Base-by-base conservation (phyloP, 2,329 filamentous ascomycete species). In the Xylariaceae sp. region DNA sequence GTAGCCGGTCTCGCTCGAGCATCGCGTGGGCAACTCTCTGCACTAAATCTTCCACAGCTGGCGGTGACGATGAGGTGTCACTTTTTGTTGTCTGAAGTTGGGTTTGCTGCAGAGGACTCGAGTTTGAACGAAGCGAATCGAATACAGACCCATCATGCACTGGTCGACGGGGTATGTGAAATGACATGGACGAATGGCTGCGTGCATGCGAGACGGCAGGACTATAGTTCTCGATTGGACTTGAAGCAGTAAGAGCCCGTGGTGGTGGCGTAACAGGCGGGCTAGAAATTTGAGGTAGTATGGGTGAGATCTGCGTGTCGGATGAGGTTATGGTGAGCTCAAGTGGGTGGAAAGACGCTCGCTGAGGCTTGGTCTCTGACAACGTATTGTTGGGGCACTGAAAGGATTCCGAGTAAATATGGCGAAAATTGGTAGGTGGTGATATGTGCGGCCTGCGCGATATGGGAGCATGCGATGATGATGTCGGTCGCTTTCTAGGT, bases 361-460 rank as follows among this genome's bases (percentile, higher is more conserved):
- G 73, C 4, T 71, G 70, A 42, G 66, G 68, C 57, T 68, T 69
- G 51, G 62, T 58, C 66, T 71, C 65, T 55, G 65, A 58, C 61
- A 62, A 57, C 59, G 51, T 53, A 15, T 65, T 60, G 39, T 63
- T 67, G 44, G 67, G 71, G 57, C 68, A 70, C 44, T 65, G 66
- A 51, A 71, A 70, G 10, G 70, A 70, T 51, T 71, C 66, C 54
- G 73, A 80, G 57, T 80, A 74, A 53, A 87, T 66, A 73, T 87
- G 84, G 51, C 80, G 80, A 67, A 87, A 87, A 70, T 87, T 76
- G 52, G 79, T 79, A 2, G 84, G 84, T 17, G 76, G 76, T 48
- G 83, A 85, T 67, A 87, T 87, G 61, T 76, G 75, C 69, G 80
- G 80, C 71, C 80, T 76, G 72, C 78, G 81, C 68, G 78, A 73